These are phyloP conservation scores for Kondoa subrosea DNA, from an alignment of 768 basidiomycete genomes.

Conservation along the genomic window DNA sequence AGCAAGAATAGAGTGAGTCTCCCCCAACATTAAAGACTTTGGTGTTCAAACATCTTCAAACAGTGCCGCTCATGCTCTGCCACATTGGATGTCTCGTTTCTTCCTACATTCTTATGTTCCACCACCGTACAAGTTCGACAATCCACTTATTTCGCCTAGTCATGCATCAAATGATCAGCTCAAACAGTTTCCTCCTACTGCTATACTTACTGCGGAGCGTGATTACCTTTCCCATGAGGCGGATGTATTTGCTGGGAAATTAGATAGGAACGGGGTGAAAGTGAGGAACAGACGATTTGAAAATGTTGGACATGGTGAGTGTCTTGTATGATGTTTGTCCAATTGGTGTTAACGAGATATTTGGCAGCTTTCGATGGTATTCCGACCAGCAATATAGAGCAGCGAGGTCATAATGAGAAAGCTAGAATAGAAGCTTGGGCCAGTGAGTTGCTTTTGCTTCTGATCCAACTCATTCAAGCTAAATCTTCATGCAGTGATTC, in stretches of 20 bases:
- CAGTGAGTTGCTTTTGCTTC: neutral
- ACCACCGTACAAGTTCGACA: conserved; percentile 11
- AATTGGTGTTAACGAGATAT: neutral
- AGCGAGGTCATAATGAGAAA: neutral
- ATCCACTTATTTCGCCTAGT: conserved; percentile 19
- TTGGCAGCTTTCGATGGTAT: neutral
- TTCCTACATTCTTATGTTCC: conserved; percentile 21
- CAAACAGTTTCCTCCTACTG: conserved; percentile 18
- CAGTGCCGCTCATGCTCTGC: conserved; percentile 3
- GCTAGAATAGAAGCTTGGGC: neutral
- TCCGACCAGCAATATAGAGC: neutral
- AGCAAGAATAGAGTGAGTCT: conserved; percentile 14
- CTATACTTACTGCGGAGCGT: conserved; percentile 21
- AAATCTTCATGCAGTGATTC: neutral
- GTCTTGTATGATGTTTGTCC: neutral
- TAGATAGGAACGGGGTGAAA: conserved; percentile 13
- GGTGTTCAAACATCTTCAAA: neutral
- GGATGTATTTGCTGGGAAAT: conserved; percentile 17
- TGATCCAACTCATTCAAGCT: neutral
- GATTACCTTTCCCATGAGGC: conserved; percentile 23
- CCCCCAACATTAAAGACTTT: neutral
- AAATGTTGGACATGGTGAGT: conserved; percentile 22
- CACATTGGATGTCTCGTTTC: conserved; percentile 16
- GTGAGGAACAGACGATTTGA: conserved; percentile 17
- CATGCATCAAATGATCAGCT: neutral